phyloP scores from a whole-genome alignment of 768 basidiomycete genomes.

The Mycena rebaudengoi region DNA sequence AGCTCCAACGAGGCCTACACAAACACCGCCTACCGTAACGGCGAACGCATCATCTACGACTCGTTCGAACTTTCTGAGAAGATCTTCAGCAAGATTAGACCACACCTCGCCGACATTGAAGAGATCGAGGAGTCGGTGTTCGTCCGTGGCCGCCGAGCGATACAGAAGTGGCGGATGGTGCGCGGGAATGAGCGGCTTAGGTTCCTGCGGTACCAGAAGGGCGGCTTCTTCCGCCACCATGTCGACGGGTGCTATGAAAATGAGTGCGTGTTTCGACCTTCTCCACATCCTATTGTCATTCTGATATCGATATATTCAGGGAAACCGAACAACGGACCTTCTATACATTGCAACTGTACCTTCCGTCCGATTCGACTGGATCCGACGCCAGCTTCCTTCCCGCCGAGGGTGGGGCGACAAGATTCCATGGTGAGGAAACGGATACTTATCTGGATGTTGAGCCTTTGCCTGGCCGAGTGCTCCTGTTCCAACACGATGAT shows the following conservation, averaged over 20 bases:
- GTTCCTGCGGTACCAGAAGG: constrained; percentile 5
- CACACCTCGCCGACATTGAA: constrained; percentile 2
- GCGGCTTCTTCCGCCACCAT: constrained; percentile 7
- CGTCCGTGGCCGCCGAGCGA: background rate
- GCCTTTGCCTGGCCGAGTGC: background rate
- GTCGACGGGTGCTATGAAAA: background rate
- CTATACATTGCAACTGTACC: constrained; percentile 14
- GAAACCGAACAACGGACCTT: background rate
- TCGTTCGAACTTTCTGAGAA: too few species aligned
- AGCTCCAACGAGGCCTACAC: background rate
- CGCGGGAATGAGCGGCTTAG: constrained; percentile 8
- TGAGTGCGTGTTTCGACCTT: background rate
- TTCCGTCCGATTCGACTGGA: constrained; percentile 2
- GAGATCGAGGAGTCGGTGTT: background rate
- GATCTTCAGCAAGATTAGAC: constrained; percentile 1
- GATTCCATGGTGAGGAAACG: background rate
- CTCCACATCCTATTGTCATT: background rate
- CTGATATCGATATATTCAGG: background rate
- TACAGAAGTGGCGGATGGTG: constrained; percentile 14
- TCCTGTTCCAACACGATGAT: constrained; percentile 10
- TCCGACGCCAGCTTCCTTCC: constrained; percentile 4
- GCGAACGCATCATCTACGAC: constrained; percentile 9
- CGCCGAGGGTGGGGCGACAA: constrained; percentile 2
- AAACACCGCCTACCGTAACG: constrained; percentile 2
- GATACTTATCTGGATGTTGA: constrained; percentile 6